Evolutionary conservation across 441 rosid species (phyloP), one percentile per base, ranked within the genome.

Genomic region (Euphorbia celastroides): DNA sequence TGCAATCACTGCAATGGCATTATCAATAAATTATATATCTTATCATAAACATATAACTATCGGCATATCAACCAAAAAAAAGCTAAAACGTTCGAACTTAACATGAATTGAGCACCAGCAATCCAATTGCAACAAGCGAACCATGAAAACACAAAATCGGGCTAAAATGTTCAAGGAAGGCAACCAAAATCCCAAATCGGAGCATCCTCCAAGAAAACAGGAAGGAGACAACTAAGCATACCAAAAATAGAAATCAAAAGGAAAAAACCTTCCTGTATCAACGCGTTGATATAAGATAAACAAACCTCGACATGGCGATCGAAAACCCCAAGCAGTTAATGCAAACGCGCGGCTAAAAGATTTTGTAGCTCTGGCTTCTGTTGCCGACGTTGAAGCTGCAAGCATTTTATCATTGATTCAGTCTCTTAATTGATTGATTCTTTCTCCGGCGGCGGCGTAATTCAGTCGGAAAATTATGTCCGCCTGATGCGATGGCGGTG

Each of bases 251-350:
- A 8, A 5, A 0, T 22, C 46, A 11, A 11, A 58, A 60, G 52
- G 60, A 65, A 6, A 42, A 14, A 23, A 17, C 23, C 13, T 5
- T 9, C 14, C 57, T 26, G 14, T 11, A 26, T 13, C 16, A 26
- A 56, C 12, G 32, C 27, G 19, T 2, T 14, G 38, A 30, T 30
- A 2, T 46, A 26, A 6, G 22, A 19, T 26, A 16, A 10, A 60
- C n/a, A 10, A 38, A 84, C 88, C 88, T 86, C 64, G 83, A 79
- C 92, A 84, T 86, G 71, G 81, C 75, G 83, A 78, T 55, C 56
- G 67, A 32, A 27, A 19, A 27, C 8, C 2, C 38, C 52, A 4
- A 38, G 57, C 67, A 48, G 8, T 19, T 59, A 82, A 71, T 67
- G 52, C 11, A 46, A 62, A 69, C 36, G 66, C 67, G 69, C 5